Evolutionary conservation across 2,329 filamentous ascomycete genomes (phyloP).

Genomic region (Calonectria pauciramosa): DNA sequence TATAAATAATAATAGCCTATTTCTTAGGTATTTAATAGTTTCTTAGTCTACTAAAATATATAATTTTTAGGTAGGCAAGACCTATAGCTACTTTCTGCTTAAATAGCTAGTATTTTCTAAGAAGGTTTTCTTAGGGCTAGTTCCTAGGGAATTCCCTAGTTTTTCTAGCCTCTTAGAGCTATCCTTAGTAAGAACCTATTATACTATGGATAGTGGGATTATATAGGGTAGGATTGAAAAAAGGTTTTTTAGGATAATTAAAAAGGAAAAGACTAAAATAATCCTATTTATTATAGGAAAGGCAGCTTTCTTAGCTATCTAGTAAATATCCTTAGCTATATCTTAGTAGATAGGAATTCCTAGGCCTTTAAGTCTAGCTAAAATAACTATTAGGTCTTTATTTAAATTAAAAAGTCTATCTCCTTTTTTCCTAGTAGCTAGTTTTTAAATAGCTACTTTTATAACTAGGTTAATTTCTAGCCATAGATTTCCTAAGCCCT

Average conservation of each 20-base stretch:
- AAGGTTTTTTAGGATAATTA: too few species aligned
- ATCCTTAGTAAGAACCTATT: too few species aligned
- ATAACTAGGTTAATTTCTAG: not conserved
- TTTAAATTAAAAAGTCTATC: not conserved
- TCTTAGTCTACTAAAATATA: not conserved
- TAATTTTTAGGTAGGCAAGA: not conserved
- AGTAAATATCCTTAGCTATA: not conserved
- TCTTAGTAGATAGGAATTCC: not conserved
- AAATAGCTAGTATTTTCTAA: not conserved
- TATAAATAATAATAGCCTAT: not conserved
- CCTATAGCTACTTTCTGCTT: not conserved
- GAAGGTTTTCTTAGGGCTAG: not conserved
- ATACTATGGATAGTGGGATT: too few species aligned
- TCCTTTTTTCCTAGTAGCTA: not conserved
- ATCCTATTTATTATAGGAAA: too few species aligned
- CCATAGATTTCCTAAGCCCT: not conserved
- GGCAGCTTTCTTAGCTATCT: not conserved
- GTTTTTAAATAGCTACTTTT: not conserved
- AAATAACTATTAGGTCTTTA: not conserved
- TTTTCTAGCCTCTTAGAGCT: not conserved
- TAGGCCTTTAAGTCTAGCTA: not conserved
- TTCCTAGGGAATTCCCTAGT: not conserved
- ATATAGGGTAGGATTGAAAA: too few species aligned
- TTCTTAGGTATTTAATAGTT: not conserved
- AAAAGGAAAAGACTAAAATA: too few species aligned